Evolutionary conservation across 2,329 filamentous ascomycete species (phyloP), one percentile per base, ranked within the genome.

Genomic region (Ophiosphaerella korrae): DNA sequence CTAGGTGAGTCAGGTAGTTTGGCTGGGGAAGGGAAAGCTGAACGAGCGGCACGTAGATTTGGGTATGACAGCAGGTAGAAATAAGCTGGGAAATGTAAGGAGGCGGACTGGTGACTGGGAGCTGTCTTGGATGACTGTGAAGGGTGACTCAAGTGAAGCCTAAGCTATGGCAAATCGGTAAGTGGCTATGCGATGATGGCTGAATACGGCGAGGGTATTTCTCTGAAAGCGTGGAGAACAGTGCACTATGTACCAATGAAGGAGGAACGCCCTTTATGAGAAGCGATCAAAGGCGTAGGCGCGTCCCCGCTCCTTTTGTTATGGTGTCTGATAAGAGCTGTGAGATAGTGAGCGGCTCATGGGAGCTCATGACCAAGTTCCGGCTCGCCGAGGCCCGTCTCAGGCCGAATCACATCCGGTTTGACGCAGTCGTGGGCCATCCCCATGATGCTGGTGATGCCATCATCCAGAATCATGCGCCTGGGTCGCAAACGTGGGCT

Each of bases 41-140:
- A 42, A 38, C 36, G 46, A 50, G 53, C 29, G 50, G 52, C 38
- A 52, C 45, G 21, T 34, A 44, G 18, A 45, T 36, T 45, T 43
- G 48, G 42, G 35, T 52, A 45, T 38, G 47, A 50, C 41, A 51
- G 58, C 51, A 61, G 60, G 60, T 52, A 66, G 57, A 66, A 66
- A 68, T 64, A 70, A 57, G 57, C 43, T 49, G 45, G 53, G 46
- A 44, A 52, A 35, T 43, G 50, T 51, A 50, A 58, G 60, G 58
- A 67, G 66, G 69, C 48, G 62, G 64, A 66, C 63, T 63, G 62
- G 60, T 66, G 55, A 57, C 58, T 63, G 50, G 63, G 29, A 55
- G 58, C 60, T 70, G 68, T 67, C 63, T 65, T 61, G 59, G 52
- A 65, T 72, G 69, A 72, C 69, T 72, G 63, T 53, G 44, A 55